Percentiles rank a stretch among this genome's conserved stretches.
These are phyloP conservation scores for Vigna hirtella DNA, from an alignment of 306 rosid genomes.

Conservation along the genomic window DNA sequence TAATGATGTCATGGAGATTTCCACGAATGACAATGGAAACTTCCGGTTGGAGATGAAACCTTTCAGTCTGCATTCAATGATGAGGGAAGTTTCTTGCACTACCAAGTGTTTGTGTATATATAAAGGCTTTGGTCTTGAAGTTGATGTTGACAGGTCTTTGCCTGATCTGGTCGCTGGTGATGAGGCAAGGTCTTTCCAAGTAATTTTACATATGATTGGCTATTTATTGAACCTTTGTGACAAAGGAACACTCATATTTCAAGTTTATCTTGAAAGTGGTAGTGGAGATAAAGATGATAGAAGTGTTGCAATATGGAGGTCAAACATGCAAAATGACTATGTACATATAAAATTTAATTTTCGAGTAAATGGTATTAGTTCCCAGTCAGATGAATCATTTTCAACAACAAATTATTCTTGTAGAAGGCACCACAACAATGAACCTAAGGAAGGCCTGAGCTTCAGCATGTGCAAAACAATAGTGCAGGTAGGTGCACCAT, in stretches of 20 bases:
- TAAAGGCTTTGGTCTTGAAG: constrained; percentile 63
- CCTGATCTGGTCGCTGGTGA: constrained; percentile 75
- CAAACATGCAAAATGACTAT: constrained; percentile 50
- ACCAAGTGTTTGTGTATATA: constrained; percentile 75
- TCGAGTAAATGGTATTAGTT: constrained; percentile 49
- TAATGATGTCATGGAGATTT: constrained; percentile 74
- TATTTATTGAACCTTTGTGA: constrained; percentile 56
- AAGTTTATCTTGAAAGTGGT: constrained; percentile 49
- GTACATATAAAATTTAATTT: constrained; percentile 67
- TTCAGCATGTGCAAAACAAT: constrained; percentile 73
- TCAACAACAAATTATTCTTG: constrained; percentile 45
- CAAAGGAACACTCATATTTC: constrained; percentile 56
- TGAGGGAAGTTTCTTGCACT: constrained; percentile 75
- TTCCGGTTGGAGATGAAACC: constrained; percentile 65
- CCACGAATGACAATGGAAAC: constrained; percentile 60
- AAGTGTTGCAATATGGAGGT: constrained; percentile 56
- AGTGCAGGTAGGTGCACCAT: constrained; percentile 61
- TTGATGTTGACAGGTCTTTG: constrained; percentile 69
- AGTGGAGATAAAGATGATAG: constrained; percentile 56
- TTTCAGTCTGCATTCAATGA: constrained; percentile 68
- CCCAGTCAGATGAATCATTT: constrained; percentile 49
- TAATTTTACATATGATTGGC: constrained; percentile 78
- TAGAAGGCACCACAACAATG: constrained; percentile 51
- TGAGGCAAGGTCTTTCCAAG: constrained; percentile 78
- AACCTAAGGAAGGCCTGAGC: constrained; percentile 64